Percentiles rank a stretch among this genome's conserved stretches.
Evolutionary conservation across 208 protist species (phyloP).

Genomic region (Leishmania arabica): DNA sequence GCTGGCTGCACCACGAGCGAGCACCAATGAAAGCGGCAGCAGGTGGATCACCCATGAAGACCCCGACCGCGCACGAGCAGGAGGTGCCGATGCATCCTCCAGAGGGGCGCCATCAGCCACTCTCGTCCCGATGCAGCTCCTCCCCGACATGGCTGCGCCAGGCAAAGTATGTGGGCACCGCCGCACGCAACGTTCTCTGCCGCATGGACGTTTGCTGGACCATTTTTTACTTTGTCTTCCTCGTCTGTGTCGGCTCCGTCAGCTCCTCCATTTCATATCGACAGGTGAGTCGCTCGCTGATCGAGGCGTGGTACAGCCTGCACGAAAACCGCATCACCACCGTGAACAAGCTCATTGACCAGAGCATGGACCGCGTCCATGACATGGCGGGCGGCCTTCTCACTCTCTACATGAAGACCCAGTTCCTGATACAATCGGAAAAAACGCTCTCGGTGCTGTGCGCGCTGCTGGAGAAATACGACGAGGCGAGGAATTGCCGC

Average conservation of each 20-base stretch:
- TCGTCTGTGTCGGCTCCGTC: background rate
- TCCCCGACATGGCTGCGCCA: background rate
- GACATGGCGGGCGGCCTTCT: conserved; percentile 2
- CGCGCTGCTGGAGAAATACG: background rate
- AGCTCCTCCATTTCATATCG: background rate
- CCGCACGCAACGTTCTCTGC: conserved; percentile 3
- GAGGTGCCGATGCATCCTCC: background rate
- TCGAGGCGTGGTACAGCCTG: background rate
- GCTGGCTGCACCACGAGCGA: background rate
- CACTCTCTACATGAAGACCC: background rate
- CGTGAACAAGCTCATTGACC: background rate
- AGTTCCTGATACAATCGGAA: background rate
- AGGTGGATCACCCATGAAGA: background rate
- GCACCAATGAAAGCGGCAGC: background rate
- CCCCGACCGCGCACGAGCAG: background rate
- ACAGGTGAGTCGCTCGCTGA: background rate
- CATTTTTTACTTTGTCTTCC: conserved; percentile 1
- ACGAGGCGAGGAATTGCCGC: background rate
- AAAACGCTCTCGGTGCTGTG: background rate
- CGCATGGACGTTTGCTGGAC: conserved; percentile 14
- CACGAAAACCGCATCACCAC: conserved; percentile 10
- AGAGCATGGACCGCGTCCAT: background rate
- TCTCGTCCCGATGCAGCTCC: background rate
- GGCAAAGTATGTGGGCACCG: background rate
- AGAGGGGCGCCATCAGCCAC: background rate